phyloP scores from a whole-genome alignment of 106 monocot species.

The Iris macrosiphon region DNA sequence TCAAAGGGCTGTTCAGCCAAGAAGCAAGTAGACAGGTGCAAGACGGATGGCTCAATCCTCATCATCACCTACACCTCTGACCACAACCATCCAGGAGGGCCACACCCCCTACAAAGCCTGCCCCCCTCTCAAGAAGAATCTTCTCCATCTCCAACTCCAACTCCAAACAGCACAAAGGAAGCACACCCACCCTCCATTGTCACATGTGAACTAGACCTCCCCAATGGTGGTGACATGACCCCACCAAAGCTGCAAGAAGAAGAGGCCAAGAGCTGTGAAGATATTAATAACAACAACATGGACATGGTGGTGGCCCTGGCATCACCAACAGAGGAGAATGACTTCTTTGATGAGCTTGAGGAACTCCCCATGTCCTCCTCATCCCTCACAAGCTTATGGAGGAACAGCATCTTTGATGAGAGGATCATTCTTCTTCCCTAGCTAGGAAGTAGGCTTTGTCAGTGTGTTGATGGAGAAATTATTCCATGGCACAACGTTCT shows the following conservation, averaged over 20 bases:
- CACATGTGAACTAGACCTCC: neutral
- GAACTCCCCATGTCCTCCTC: conserved; percentile 38
- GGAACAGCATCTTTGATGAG: conserved; percentile 35
- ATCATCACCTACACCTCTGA: conserved; percentile 54
- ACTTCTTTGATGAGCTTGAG: conserved; percentile 62
- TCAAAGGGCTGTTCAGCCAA: conserved; percentile 59
- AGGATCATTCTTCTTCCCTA: conserved; percentile 13
- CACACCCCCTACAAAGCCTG: conserved; percentile 11
- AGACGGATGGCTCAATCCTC: conserved; percentile 39
- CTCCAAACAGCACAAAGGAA: neutral
- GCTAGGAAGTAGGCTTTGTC: too few relatives aligned
- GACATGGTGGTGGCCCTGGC: neutral
- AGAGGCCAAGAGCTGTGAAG: neutral
- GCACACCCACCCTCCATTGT: neutral
- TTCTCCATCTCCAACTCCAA: neutral
- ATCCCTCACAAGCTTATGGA: conserved; percentile 21
- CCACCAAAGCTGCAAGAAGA: neutral
- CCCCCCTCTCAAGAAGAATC: neutral
- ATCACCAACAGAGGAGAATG: conserved; percentile 14
- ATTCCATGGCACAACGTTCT: too few relatives aligned
- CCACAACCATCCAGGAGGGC: conserved; percentile 55
- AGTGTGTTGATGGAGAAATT: too few relatives aligned
- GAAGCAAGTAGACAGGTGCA: conserved; percentile 66
- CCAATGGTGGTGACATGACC: neutral
- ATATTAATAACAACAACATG: neutral